These are phyloP conservation scores for Parmales sp. DNA, from an alignment of 108 stramenopile species.

Conservation along the genomic window DNA sequence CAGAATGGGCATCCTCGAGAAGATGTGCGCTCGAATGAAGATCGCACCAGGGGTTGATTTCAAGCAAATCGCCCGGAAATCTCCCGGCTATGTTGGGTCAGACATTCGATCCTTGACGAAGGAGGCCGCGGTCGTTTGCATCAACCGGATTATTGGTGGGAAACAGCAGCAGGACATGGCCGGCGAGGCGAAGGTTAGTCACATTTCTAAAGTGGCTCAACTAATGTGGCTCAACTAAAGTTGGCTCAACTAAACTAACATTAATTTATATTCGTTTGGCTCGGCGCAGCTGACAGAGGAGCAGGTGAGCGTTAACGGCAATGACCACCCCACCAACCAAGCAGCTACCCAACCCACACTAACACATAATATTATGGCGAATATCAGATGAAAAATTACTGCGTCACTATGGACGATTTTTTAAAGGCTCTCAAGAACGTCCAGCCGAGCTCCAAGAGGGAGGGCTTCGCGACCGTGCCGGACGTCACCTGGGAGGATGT, in stretches of 20 bases:
- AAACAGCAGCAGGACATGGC: conserved; percentile 24
- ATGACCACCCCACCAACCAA: conserved; percentile 42
- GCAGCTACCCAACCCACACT: too few species aligned
- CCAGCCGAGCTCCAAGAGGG: conserved; percentile 93
- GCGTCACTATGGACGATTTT: conserved; percentile 89
- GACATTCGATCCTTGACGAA: conserved; percentile 84
- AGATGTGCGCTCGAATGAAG: conserved; percentile 73
- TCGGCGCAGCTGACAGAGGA: too few species aligned
- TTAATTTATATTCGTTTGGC: too few species aligned
- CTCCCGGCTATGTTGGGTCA: conserved; percentile 96
- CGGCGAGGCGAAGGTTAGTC: conserved; percentile 11
- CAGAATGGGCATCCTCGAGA: conserved; percentile 67
- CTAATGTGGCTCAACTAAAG: conserved; percentile 5
- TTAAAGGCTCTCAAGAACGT: conserved; percentile 79
- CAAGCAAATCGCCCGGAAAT: conserved; percentile 64
- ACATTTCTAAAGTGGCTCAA: background rate
- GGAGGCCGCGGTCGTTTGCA: conserved; percentile 90
- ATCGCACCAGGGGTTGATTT: conserved; percentile 70
- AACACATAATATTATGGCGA: too few species aligned
- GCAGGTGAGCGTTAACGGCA: background rate
- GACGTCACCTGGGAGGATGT: conserved; percentile 95
- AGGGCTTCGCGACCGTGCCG: conserved; percentile 97
- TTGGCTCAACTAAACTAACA: too few species aligned
- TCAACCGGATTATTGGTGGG: conserved; percentile 82
- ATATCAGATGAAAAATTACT: conserved; percentile 69